Percentiles rank a stretch among this genome's conserved stretches.
Evolutionary conservation across 306 rosid genomes (phyloP).

Genomic region (Citrullus colocynthis): DNA sequence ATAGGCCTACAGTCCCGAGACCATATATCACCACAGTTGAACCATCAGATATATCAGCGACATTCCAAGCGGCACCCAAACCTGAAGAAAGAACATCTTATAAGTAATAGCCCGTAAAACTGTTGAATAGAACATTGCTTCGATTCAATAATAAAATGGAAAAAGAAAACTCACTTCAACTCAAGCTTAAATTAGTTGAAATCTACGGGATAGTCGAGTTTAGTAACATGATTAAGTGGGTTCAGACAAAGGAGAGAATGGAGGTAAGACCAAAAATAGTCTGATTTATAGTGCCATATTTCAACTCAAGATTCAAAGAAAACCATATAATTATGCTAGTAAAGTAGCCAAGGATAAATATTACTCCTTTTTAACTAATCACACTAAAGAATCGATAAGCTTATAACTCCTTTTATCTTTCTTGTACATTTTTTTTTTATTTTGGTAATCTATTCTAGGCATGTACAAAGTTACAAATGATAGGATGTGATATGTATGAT

Average conservation of each 20-base stretch:
- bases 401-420: no score
- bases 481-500: background rate
- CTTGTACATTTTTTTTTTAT: background rate
- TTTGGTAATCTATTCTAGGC: background rate
- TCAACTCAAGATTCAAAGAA: background rate
- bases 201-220: background rate
- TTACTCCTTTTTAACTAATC: background rate
- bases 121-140: background rate
- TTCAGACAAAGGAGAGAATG: background rate
- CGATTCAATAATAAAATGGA: background rate
- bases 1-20: conserved; percentile 95
- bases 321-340: background rate
- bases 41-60: conserved; percentile 73
- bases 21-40: conserved; percentile 91
- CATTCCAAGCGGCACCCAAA: conserved; percentile 93
- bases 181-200: background rate
- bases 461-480: background rate
- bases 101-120: background rate
- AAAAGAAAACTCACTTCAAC: background rate
- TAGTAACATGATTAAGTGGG: background rate
- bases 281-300: background rate
- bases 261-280: background rate
- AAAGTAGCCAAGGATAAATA: background rate
- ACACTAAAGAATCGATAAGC: background rate
- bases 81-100: conserved; percentile 25